phyloP scores from a whole-genome alignment of 163 green algal genomes.

The Volvox carteri region DNA sequence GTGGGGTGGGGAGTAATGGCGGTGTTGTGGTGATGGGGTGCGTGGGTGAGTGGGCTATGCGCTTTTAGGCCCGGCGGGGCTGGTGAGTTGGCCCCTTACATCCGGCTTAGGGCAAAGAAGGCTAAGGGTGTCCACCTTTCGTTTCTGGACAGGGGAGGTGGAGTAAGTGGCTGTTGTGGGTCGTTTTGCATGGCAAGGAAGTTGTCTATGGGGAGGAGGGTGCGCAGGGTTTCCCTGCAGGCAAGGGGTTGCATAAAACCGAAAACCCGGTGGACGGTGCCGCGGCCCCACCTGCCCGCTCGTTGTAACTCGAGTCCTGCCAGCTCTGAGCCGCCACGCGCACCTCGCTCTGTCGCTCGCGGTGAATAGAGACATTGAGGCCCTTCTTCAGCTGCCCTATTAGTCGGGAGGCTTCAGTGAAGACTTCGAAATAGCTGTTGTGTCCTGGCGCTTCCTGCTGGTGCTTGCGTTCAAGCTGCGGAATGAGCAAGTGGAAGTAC shows the following conservation, averaged over 20 bases:
- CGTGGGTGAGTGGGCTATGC: no score
- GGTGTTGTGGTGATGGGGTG: no score
- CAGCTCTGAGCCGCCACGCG: not conserved
- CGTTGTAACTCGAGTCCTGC: slow-evolving; percentile 6
- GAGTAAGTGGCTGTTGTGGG: not conserved
- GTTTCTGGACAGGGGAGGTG: no score
- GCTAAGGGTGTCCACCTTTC: no score
- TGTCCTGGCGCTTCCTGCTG: not conserved
- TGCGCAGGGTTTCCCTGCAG: not conserved
- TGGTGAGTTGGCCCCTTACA: no score
- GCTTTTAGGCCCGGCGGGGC: no score
- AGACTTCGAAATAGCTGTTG: slow-evolving; percentile 29
- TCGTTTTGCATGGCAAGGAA: not conserved
- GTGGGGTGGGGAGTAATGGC: no score
- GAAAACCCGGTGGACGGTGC: not conserved
- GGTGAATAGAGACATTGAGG: not conserved
- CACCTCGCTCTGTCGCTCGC: slow-evolving; percentile 13
- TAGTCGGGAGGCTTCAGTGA: not conserved
- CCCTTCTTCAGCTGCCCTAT: slow-evolving; percentile 23
- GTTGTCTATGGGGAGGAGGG: not conserved
- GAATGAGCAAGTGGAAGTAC: no score
- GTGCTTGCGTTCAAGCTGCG: slow-evolving; percentile 16
- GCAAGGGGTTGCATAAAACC: no score
- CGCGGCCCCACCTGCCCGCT: not conserved
- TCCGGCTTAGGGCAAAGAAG: no score